These are phyloP conservation scores for Chlorokybus atmophyticus DNA, from an alignment of 139 green algal species.

Conservation along the genomic window DNA sequence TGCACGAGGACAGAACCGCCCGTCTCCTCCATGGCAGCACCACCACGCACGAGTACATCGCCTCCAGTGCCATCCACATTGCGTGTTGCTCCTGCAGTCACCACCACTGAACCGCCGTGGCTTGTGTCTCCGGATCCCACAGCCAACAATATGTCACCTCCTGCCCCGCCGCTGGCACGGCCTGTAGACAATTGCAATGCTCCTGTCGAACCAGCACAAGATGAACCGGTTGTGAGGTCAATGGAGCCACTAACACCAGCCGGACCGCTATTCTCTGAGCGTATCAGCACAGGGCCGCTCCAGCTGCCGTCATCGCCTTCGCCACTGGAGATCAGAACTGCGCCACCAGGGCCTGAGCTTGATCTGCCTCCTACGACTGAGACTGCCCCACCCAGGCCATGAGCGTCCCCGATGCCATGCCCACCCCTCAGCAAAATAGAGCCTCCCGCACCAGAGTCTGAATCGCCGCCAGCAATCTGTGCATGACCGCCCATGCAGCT, in stretches of 20 bases:
- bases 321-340: neutral
- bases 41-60: neutral
- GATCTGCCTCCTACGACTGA: neutral
- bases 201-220: slow-evolving; percentile 5
- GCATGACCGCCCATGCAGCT: neutral
- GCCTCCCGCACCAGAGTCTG: slow-evolving; percentile 7
- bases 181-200: slow-evolving; percentile 1
- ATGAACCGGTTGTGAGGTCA: slow-evolving; percentile 4
- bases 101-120: slow-evolving; percentile 4
- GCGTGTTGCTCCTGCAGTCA: slow-evolving; percentile 5
- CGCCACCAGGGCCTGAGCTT: slow-evolving; percentile 9
- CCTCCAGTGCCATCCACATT: neutral
- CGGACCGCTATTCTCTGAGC: slow-evolving; percentile 7
- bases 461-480: neutral
- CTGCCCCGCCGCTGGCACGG: neutral
- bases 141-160: slow-evolving; percentile 8
- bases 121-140: slow-evolving; percentile 16
- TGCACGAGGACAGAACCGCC: too few species aligned
- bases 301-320: neutral
- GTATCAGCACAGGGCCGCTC: slow-evolving; percentile 8
- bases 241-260: slow-evolving; percentile 11
- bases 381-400: neutral
- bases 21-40: too few species aligned
- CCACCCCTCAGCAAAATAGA: slow-evolving; percentile 5
- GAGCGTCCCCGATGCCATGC: neutral